Evolutionary conservation across 768 basidiomycete species (phyloP), one percentile per base, ranked within the genome.

Genomic region (Tylopilus sp.): DNA sequence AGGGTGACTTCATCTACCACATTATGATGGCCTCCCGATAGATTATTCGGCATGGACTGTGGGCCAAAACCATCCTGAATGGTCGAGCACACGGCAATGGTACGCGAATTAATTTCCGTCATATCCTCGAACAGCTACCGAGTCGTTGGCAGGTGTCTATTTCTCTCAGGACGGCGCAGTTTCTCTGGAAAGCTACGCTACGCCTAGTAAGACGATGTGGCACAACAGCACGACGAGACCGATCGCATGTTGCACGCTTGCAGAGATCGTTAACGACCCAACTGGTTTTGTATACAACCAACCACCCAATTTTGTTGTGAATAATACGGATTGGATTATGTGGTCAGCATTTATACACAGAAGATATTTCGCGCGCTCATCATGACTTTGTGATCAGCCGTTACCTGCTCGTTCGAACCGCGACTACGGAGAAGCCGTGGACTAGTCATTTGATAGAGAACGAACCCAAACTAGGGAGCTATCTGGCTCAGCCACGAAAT

Each of bases 41-140:
- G 84, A 86, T 87, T 50, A 80, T 89, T 41, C 78, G 85, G 12
- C 82, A 87, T 62, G 86, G 86, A 2, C 69, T 88, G 7, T 86
- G 85, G 82, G 82, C 72, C 65, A 80, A 78, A 62, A 64, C 63
- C 12, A 64, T 15, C 15, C 28, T 74, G 18, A 65, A 89, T 63
- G 86, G 86, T 17, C 70, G 86, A 39, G 78, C 81, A 0, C 81
- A 73, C 56, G 87, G 87, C 5, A 51, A 89, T 61, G 86, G 84
- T 78, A 50, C 40, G 71, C 51, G 4, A 12, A 6, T 15, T 8
- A 12, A 2, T 3, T 3, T 8, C 9, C 18, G 23, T 18, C 28
- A 13, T 9, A 21, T 20, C 38, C n/a, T 9, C 20, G 40, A 7
- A 42, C 17, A 5, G 6, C 15, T 9, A 38, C 20, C 13, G n/a